Evolutionary conservation across 2,329 filamentous ascomycete genomes (phyloP), one percentile per base, ranked within the genome.

Genomic region (Sphaceloma murrayae): DNA sequence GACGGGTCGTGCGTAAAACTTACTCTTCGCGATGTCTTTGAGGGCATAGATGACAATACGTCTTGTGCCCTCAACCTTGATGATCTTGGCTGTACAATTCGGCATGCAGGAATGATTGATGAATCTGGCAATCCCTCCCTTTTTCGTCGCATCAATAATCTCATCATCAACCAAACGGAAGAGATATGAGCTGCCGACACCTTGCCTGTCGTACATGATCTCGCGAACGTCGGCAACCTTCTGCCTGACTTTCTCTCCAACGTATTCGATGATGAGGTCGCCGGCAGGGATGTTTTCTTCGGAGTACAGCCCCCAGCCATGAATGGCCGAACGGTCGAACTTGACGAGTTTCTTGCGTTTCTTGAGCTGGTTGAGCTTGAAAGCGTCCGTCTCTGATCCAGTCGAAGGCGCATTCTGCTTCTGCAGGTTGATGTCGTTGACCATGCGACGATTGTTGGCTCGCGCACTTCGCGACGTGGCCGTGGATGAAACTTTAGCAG

Each of bases 221-320:
- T 98, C 91, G 46, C 91, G 82, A 60, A 96, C 79, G 63, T 98
- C 91, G n/a, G 91, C 88, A 48, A 98, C 91, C 58, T 93, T 86
- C 64, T 98, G 91, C 46, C 91, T 79, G 27, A 98, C 87, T 63
- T 94, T 91, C 67, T 98, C 91, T 49, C 91, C 91, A 8, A 98
- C 91, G 60, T 98, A 98, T 67, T 98, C 91, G 58, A 98, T 98
- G 61, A 98, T 98, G 87, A 98, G 95, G 65, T 98, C 91, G 62
- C 94, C 93, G 61, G 89, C 87, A 48, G 83, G 77, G 51, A 98
- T 98, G 59, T 94, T 91, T 66, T 98, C 91, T 72, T 95, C 89
- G 3, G 91, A 88, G 59, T 98, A 98, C 19, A 98, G 68, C 19
- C 91, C 91, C 91, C 91, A 98, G 57, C 95, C 96, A 66, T 98